phyloP scores from a whole-genome alignment of 352 stramenopile species.

The Pelagophyceae sp. region DNA sequence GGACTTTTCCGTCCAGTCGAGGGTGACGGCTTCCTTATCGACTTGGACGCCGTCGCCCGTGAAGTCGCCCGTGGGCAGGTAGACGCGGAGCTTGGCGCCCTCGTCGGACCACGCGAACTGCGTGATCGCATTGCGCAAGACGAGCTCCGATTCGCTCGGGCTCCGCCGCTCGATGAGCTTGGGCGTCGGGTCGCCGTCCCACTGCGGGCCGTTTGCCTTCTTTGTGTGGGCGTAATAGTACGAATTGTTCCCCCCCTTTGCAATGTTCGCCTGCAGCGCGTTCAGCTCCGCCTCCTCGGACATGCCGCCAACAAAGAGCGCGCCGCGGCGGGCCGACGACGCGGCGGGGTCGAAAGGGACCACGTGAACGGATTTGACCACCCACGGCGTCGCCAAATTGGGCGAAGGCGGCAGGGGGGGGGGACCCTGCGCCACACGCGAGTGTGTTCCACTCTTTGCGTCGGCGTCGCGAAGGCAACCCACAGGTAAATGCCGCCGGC shows the following conservation, averaged over 20 bases:
- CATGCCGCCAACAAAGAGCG: too few relatives aligned
- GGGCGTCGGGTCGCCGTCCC: conserved; percentile 24
- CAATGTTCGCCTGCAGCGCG: conserved; percentile 28
- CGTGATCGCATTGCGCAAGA: conserved; percentile 9
- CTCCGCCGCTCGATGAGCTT: not conserved
- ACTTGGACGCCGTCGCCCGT: conserved; percentile 3
- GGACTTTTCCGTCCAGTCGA: conserved; percentile 26
- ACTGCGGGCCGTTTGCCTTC: conserved; percentile 7
- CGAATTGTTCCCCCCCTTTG: conserved; percentile 21
- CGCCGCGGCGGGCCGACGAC: too few relatives aligned
- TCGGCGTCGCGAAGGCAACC: too few relatives aligned
- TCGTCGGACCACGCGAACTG: conserved; percentile 25
- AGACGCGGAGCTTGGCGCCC: conserved; percentile 25
- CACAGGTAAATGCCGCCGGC: too few relatives aligned
- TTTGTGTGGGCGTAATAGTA: conserved; percentile 28
- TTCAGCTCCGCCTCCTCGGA: too few relatives aligned
- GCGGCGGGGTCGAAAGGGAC: too few relatives aligned
- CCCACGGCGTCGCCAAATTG: too few relatives aligned
- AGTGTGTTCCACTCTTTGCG: too few relatives aligned
- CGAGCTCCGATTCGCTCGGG: not conserved
- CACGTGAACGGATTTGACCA: too few relatives aligned
- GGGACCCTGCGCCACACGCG: too few relatives aligned
- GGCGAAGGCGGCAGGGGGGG: too few relatives aligned
- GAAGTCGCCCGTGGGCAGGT: conserved; percentile 20
- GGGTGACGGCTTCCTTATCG: too few relatives aligned